phyloP scores from a whole-genome alignment of 129 eudicot genomes.

The Chrysanthemum lavandulifolium region DNA sequence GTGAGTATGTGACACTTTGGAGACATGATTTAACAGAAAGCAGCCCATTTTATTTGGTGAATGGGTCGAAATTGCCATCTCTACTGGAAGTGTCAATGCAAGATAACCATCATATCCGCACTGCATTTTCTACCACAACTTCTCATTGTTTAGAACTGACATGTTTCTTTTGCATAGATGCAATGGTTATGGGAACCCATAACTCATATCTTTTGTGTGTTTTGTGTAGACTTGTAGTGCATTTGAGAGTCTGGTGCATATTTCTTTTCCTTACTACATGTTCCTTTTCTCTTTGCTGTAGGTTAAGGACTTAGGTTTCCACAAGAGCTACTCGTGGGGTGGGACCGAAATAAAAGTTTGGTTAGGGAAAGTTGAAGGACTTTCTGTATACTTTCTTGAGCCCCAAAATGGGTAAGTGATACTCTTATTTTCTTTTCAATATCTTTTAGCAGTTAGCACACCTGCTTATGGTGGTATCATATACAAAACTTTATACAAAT shows the following conservation, averaged over 20 bases:
- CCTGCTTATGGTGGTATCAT: background rate
- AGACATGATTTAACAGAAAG: background rate
- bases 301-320: constrained; percentile 84
- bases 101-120: background rate
- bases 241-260: background rate
- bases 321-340: constrained; percentile 84
- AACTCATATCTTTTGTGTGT: background rate
- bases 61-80: background rate
- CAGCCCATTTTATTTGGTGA: background rate
- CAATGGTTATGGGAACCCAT: background rate
- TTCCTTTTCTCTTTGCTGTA: constrained; percentile 21
- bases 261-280: background rate
- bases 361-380: constrained; percentile 93
- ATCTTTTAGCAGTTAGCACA: background rate
- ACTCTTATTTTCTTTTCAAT: constrained; percentile 1
- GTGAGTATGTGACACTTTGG: background rate
- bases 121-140: background rate
- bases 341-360: constrained; percentile 93
- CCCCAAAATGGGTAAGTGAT: constrained; percentile 88
- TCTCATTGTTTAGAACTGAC: background rate
- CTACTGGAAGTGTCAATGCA: background rate
- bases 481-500: constrained; percentile 7
- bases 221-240: background rate
- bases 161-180: background rate
- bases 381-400: constrained; percentile 90